Conservation (phyloP, 768 basidiomycete genomes). For the Rhizopogon vesiculosus region DNA sequence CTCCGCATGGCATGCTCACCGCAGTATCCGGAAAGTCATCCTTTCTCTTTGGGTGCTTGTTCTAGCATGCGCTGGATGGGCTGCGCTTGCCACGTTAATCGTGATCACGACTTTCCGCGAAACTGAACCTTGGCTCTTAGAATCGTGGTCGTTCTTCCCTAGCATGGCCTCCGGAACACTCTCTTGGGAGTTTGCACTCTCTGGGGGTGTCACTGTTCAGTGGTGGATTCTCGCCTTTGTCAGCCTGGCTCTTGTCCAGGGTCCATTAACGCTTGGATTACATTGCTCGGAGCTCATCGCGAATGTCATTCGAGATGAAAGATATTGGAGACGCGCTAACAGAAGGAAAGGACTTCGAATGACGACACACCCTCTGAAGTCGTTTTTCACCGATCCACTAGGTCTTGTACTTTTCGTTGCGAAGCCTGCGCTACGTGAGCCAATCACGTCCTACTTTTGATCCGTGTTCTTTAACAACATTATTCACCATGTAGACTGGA, state of each 20-base stretch:
- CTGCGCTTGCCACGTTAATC: constrained; percentile 9
- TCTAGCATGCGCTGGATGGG: constrained; percentile 16
- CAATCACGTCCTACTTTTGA: not conserved
- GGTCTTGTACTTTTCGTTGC: constrained; percentile 10
- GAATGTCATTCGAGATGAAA: constrained; percentile 24
- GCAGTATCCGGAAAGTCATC: constrained; percentile 1
- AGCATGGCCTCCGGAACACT: too few relatives aligned
- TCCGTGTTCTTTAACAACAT: not conserved
- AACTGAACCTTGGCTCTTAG: too few relatives aligned
- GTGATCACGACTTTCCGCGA: not conserved
- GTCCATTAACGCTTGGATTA: constrained; percentile 21
- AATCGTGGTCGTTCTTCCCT: too few relatives aligned
- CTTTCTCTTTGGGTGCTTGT: constrained; percentile 19
- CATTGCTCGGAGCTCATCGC: constrained; percentile 24
- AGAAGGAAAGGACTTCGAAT: constrained; percentile 10
- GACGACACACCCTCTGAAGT: constrained; percentile 15
- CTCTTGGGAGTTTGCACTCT: constrained; percentile 11
- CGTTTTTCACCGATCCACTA: constrained; percentile 17
- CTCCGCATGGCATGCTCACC: constrained; percentile 18
- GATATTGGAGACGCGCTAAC: constrained; percentile 19
- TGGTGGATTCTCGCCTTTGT: constrained; percentile 23
- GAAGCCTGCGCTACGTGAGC: constrained; percentile 24
- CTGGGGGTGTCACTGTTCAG: constrained; percentile 15
- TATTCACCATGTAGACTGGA: constrained; percentile 18
- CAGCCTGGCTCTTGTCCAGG: constrained; percentile 23